Evolutionary conservation across 176 grass and related monocot genomes (phyloP).

Genomic region (Carex pumila): DNA sequence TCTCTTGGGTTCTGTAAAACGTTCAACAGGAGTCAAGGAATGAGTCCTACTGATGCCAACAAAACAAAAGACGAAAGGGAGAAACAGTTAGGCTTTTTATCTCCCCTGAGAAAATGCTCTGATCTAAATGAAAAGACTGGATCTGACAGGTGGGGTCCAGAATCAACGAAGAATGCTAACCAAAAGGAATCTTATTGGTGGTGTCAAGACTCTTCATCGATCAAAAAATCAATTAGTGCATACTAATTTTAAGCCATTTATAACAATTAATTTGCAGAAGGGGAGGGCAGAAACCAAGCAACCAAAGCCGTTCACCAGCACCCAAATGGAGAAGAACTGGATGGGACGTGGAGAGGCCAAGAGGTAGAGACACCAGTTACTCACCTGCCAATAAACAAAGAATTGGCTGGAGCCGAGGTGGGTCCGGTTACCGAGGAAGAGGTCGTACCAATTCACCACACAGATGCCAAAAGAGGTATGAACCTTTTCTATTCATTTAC

Average conservation of each 20-base stretch:
- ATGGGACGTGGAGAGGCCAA: neutral
- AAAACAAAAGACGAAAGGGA: neutral
- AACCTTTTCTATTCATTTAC: neutral
- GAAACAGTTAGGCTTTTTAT: neutral
- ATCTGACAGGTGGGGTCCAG: neutral
- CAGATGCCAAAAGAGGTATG: neutral
- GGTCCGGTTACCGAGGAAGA: neutral
- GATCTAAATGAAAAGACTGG: neutral
- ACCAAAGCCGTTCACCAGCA: neutral
- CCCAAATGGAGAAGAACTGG: slow-evolving; percentile 1
- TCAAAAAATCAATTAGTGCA: neutral
- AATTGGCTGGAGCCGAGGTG: neutral
- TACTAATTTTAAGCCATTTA: neutral
- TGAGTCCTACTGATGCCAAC: neutral
- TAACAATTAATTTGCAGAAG: slow-evolving; percentile 3
- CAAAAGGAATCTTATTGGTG: neutral
- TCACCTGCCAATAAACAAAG: neutral
- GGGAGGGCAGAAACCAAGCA: neutral
- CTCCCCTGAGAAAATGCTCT: neutral
- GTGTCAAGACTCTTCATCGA: neutral
- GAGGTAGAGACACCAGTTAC: neutral
- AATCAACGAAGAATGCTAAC: neutral
- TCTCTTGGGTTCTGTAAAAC: neutral
- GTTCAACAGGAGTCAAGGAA: neutral
- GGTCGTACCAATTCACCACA: neutral